A percentile compares a stretch with the other conserved stretches of the same genome.
Evolutionary conservation across 2,329 filamentous ascomycete species (phyloP).

Genomic region (Phaeophleospora eucalypticola): DNA sequence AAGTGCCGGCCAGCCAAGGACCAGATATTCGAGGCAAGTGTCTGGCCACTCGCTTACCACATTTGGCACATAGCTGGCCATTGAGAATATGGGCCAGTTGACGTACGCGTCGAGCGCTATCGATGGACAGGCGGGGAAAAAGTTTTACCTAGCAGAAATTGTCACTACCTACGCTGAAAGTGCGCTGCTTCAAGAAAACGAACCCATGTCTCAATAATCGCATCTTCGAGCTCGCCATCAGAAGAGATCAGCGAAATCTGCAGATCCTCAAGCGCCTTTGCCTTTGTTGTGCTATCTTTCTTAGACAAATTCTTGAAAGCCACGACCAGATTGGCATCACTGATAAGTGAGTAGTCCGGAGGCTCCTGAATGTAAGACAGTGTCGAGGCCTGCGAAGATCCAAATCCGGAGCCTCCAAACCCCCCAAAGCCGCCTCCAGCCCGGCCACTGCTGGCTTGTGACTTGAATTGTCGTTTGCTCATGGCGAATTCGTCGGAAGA

Average conservation of each 20-base stretch:
- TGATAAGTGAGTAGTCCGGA: constrained; percentile 71
- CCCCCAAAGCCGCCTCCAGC: constrained; percentile 34
- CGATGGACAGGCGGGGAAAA: constrained; percentile 86
- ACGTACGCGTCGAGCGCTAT: constrained; percentile 80
- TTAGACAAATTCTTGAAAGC: constrained; percentile 91
- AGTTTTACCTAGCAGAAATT: constrained; percentile 62
- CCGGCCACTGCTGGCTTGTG: constrained; percentile 60
- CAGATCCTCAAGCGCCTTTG: constrained; percentile 84
- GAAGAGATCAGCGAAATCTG: constrained; percentile 59
- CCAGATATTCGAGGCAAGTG: constrained; percentile 73
- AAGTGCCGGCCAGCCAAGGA: constrained; percentile 86
- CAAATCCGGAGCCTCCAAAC: constrained; percentile 42
- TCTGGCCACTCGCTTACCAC: constrained; percentile 78
- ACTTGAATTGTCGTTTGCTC: constrained; percentile 59
- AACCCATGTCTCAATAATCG: constrained; percentile 86
- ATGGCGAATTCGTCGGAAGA: constrained; percentile 39
- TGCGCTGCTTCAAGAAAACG: constrained; percentile 32
- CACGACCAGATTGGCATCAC: constrained; percentile 76
- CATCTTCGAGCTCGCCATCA: constrained; percentile 66
- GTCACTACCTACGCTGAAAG: constrained; percentile 29
- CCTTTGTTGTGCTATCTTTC: constrained; percentile 87
- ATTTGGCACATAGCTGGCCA: constrained; percentile 53
- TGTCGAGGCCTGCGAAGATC: constrained; percentile 50
- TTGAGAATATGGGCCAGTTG: constrained; percentile 79
- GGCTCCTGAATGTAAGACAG: constrained; percentile 87